These are phyloP conservation scores for Edaphochlamys debaryana DNA, from an alignment of 139 green algal species.

Conservation along the genomic window DNA sequence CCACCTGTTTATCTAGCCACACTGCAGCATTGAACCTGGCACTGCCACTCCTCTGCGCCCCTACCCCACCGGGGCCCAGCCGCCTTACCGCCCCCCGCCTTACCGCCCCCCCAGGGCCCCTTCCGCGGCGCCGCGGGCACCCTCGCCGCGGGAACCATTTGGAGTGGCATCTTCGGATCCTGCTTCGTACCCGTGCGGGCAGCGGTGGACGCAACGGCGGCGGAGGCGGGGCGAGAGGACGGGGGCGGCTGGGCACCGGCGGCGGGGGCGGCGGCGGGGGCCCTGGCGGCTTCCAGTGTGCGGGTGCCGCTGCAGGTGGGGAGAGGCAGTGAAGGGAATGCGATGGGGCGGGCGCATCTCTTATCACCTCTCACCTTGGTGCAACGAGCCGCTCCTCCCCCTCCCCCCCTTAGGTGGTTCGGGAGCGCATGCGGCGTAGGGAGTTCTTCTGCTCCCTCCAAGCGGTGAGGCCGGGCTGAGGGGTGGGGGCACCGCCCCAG, in stretches of 20 bases:
- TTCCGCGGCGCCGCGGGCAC: constrained; percentile 3
- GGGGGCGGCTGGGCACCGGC: neutral
- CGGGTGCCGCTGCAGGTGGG: constrained; percentile 15
- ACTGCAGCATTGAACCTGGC: neutral
- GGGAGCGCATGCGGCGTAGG: neutral
- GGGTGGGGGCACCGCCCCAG: neutral
- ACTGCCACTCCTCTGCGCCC: no score
- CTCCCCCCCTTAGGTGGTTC: neutral
- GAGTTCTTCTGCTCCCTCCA: constrained; percentile 24
- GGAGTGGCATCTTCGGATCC: constrained; percentile 17
- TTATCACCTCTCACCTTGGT: neutral
- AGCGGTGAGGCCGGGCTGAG: neutral
- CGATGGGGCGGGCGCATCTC: neutral
- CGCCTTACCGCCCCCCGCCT: neutral
- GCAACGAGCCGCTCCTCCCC: neutral
- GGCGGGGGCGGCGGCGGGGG: neutral
- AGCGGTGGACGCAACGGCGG: neutral
- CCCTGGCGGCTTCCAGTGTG: neutral
- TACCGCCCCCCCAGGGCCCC: neutral
- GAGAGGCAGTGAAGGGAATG: neutral
- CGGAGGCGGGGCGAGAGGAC: no score
- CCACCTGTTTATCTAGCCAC: neutral
- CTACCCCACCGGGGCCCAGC: no score
- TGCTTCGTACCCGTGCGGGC: neutral
- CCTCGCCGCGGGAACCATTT: constrained; percentile 2